Evolutionary conservation across 2,329 filamentous ascomycete species (phyloP).

Genomic region (Cytospora chrysosperma): DNA sequence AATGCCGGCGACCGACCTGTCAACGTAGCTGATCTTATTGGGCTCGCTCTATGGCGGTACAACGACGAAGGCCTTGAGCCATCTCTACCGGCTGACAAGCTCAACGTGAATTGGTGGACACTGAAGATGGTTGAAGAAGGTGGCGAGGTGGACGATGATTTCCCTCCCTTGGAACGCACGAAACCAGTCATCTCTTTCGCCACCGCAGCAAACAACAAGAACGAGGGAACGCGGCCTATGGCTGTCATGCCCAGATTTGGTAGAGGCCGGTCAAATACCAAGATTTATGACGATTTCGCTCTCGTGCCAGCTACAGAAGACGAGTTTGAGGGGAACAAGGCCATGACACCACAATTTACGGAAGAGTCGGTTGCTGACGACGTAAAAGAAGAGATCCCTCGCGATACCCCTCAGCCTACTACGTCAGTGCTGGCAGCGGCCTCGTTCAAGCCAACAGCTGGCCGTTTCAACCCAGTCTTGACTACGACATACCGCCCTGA

Average conservation of each 20-base stretch:
- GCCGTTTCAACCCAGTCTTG: slow-evolving; percentile 57
- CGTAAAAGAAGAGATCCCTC: slow-evolving; percentile 42
- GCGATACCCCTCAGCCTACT: slow-evolving; percentile 48
- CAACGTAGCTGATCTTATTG: slow-evolving; percentile 78
- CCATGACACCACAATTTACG: slow-evolving; percentile 64
- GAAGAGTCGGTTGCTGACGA: slow-evolving; percentile 46
- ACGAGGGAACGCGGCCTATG: slow-evolving; percentile 20
- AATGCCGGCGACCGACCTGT: slow-evolving; percentile 62
- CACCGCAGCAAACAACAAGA: slow-evolving; percentile 25
- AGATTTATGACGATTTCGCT: slow-evolving; percentile 80
- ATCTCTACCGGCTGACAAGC: slow-evolving; percentile 60
- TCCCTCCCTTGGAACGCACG: slow-evolving; percentile 73
- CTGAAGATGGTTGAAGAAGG: slow-evolving; percentile 82
- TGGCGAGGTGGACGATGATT: slow-evolving; percentile 82
- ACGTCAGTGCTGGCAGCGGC: slow-evolving; percentile 32
- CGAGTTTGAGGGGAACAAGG: slow-evolving; percentile 69
- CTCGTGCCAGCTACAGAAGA: slow-evolving; percentile 69
- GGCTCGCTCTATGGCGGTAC: slow-evolving; percentile 75
- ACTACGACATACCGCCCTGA: slow-evolving; percentile 60
- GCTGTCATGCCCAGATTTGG: slow-evolving; percentile 60
- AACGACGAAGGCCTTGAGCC: slow-evolving; percentile 74
- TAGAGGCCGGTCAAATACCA: slow-evolving; percentile 65
- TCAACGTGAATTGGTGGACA: slow-evolving; percentile 80
- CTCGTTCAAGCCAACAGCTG: slow-evolving; percentile 5
- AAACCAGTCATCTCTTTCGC: slow-evolving; percentile 70